Evolutionary conservation across 2,329 filamentous ascomycete genomes (phyloP).

Genomic region (Colletotrichum spaethianum): DNA sequence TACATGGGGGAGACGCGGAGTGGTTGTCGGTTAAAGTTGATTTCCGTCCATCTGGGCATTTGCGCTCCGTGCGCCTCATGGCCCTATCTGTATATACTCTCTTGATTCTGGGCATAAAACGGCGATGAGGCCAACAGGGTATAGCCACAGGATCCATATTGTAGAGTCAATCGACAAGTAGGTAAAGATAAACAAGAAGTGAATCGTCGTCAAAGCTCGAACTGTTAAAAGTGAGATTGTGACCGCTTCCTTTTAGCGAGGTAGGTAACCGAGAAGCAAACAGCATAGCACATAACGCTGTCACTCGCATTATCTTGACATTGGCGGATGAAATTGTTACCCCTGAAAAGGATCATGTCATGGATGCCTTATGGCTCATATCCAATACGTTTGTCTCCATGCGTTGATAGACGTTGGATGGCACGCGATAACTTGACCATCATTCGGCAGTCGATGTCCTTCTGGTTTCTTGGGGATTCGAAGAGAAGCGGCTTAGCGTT

Average conservation of each 20-base stretch:
- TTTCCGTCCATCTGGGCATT: not conserved
- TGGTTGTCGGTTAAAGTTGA: not conserved
- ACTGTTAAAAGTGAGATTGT: not conserved
- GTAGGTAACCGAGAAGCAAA: not conserved
- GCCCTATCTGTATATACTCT: not conserved
- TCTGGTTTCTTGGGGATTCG: not conserved
- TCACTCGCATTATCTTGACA: not conserved
- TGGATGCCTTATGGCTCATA: too few species aligned
- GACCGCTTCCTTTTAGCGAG: not conserved
- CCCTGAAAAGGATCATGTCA: not conserved
- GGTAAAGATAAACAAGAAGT: not conserved
- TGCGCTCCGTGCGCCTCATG: not conserved
- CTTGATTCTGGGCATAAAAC: constrained; percentile 11
- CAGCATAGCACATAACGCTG: too few species aligned
- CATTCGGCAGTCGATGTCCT: not conserved
- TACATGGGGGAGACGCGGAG: not conserved
- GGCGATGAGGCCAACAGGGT: constrained; percentile 9
- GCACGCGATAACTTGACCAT: not conserved
- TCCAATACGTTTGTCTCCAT: not conserved
- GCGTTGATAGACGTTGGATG: not conserved
- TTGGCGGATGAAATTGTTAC: not conserved
- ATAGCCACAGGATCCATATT: not conserved
- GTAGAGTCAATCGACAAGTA: not conserved
- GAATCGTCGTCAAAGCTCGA: not conserved
- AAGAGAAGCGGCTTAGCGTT: not conserved